Evolutionary conservation across 2,329 filamentous ascomycete species (phyloP).

Genomic region (Colletotrichum sp.): DNA sequence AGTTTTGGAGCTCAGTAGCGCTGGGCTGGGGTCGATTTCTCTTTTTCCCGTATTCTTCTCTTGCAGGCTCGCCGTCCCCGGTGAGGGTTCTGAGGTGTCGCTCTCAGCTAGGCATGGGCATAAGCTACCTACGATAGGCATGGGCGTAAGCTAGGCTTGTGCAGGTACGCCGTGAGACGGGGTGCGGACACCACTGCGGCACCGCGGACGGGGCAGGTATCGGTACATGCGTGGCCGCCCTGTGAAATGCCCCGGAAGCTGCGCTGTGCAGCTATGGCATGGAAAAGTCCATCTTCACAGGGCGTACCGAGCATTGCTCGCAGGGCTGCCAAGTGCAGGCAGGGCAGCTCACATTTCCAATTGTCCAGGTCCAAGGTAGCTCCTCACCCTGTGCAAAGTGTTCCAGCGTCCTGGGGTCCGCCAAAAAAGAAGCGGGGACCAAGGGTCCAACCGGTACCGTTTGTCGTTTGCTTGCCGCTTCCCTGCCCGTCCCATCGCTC

Average conservation of each 20-base stretch:
- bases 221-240: not conserved
- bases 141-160: not conserved
- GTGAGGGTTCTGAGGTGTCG: not conserved
- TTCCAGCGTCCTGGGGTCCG: not conserved
- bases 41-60: not conserved
- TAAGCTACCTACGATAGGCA: not conserved
- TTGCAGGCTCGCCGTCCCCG: not conserved
- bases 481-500: slow-evolving; percentile 12
- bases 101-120: not conserved
- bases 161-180: slow-evolving; percentile 6
- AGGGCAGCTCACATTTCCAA: not conserved
- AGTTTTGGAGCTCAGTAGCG: not conserved
- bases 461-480: slow-evolving; percentile 3
- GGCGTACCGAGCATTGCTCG: not conserved
- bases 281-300: not conserved
- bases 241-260: not conserved
- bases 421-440: slow-evolving; percentile 10
- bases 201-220: not conserved
- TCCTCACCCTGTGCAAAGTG: not conserved
- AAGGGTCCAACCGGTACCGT: slow-evolving; percentile 12
- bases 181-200: not conserved
- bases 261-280: not conserved
- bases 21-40: not conserved
- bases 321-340: not conserved
- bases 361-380: not conserved